Base-by-base conservation (phyloP, 352 stramenopile genomes). In the Globisporangium okanoganense region DNA sequence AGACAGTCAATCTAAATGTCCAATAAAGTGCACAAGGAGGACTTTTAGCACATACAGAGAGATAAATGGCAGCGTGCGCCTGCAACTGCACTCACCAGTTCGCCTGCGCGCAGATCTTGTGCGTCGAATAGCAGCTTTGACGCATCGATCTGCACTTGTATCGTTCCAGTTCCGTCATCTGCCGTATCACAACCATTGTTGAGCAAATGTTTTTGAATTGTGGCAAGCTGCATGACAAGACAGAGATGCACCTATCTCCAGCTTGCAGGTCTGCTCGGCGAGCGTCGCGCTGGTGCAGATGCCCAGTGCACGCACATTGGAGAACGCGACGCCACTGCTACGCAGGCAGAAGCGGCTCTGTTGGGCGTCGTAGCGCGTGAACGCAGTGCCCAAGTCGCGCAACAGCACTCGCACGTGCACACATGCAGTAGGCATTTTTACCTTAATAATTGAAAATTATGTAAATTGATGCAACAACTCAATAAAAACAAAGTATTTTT, bases 81-180 rank as follows among this genome's bases (percentile, higher is more conserved):
- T 33, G 29, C 14, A 20, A 16, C 35, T 18, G 0, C 5, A 29
- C 60, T 27, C 56, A 83, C 75, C 65, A 84, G 56, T 55, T 64
- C 64, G 3, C 75, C 75, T 12, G 58, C 48, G 6, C 56, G 25
- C 31, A 84, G 44, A 43, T 71, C 41, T 41, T 62, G 50, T 31
- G 43, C 5, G 7, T 61, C 27, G 0, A 58, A 7, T n/a, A 56
- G 41, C 20, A 61, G 24, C 16, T 44, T 25, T 54, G 40, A 62
- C 20, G 58, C 22, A 1, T 54, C 8, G 22, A 79, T 18, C 31
- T 67, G 73, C 40, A 72, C 75, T 36, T 62, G 44, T 10, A 76
- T 33, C 18, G 65, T 53, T 1, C 71, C 75, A 4, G 75, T 78
- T 9, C 75, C 75, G 43, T 84, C 75, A 31, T 84, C 75, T 84